Percentiles rank a stretch among this genome's conserved stretches.
phyloP scores from a whole-genome alignment of 495 filamentous ascomycete species.

The Lasiosphaeria ovina region DNA sequence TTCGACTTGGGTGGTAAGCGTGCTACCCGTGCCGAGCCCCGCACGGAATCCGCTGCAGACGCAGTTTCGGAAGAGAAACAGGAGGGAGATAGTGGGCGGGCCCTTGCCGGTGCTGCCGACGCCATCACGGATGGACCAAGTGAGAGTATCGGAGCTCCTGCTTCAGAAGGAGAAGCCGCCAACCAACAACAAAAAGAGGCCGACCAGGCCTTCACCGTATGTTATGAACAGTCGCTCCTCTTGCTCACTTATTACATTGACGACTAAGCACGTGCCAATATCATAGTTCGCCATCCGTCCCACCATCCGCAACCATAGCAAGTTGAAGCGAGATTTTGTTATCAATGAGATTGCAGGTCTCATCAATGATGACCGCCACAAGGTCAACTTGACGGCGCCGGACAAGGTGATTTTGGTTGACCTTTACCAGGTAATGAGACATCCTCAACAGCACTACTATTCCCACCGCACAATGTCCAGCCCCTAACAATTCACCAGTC shows the following conservation, averaged over 20 bases:
- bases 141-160: not conserved
- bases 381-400: constrained; percentile 76
- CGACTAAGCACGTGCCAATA: not conserved
- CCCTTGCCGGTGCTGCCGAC: constrained; percentile 3
- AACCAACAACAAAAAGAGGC: constrained; percentile 35
- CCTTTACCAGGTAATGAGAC: constrained; percentile 69
- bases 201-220: constrained; percentile 17
- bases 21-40: not conserved
- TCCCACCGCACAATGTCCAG: not conserved
- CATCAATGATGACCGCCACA: constrained; percentile 60
- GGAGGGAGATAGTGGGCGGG: constrained; percentile 26
- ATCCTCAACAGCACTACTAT: constrained; percentile 20
- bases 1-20: constrained; percentile 57
- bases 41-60: constrained; percentile 1
- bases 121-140: constrained; percentile 5
- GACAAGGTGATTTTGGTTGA: constrained; percentile 87
- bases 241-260: not conserved
- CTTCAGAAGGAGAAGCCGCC: not conserved
- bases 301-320: constrained; percentile 72
- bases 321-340: constrained; percentile 67
- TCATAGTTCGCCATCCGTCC: constrained; percentile 86
- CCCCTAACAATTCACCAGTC: constrained; percentile 26
- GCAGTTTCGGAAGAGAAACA: constrained; percentile 31
- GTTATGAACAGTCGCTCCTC: not conserved
- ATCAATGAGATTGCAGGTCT: constrained; percentile 73